Conservation (phyloP, 306 rosid genomes). For the Neltuma alba region DNA sequence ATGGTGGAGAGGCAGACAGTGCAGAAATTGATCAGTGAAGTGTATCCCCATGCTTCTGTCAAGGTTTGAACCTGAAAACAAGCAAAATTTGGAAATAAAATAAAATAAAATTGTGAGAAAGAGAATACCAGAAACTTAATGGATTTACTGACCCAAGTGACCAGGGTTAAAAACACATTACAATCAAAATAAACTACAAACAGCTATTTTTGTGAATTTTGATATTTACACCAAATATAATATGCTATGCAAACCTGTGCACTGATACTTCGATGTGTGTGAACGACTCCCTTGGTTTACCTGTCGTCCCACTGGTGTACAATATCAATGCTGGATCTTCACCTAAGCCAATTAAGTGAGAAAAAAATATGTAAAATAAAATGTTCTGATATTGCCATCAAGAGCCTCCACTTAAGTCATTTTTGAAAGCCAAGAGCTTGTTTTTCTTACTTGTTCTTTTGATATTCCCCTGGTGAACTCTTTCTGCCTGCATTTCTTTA, state of each 20-base stretch:
- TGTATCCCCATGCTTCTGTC: constrained; percentile 86
- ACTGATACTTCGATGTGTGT: constrained; percentile 80
- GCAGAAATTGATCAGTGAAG: constrained; percentile 81
- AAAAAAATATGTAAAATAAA: constrained; percentile 29
- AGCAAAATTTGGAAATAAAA: constrained; percentile 21
- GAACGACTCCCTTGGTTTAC: constrained; percentile 99
- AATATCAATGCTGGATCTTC: constrained; percentile 87
- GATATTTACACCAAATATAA: constrained; percentile 23
- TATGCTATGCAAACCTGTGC: constrained; percentile 65
- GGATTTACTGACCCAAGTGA: neutral
- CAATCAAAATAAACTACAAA: constrained; percentile 24
- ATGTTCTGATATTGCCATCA: constrained; percentile 8
- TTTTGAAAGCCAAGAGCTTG: constrained; percentile 11
- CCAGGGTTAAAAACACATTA: neutral
- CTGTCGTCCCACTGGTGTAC: constrained; percentile 96
- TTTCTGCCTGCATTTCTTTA: constrained; percentile 46
- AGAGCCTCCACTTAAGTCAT: constrained; percentile 13
- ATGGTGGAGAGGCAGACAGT: constrained; percentile 93
- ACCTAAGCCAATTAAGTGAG: constrained; percentile 54
- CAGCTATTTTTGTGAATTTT: neutral
- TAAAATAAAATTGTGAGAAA: constrained; percentile 2
- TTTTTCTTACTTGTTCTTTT: constrained; percentile 60
- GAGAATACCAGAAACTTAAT: constrained; percentile 16
- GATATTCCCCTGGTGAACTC: constrained; percentile 40
- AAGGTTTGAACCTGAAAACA: constrained; percentile 84